Evolutionary conservation across 2,329 filamentous ascomycete species (phyloP), one percentile per base, ranked within the genome.

Genomic region (Dryadomyces quercus-mongolicae): DNA sequence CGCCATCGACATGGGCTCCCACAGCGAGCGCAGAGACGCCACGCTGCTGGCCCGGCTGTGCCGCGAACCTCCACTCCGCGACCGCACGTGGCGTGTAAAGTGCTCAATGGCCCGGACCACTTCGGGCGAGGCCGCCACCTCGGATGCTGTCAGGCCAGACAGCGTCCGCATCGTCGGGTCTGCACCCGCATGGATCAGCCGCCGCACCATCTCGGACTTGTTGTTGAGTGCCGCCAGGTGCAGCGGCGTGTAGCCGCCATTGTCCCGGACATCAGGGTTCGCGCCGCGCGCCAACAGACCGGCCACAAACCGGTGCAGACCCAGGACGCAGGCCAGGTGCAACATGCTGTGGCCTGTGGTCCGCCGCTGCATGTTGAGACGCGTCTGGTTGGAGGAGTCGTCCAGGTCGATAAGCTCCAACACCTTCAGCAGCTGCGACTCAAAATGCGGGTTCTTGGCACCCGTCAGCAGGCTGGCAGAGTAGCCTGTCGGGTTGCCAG

Each of bases 401-500:
- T 89, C 85, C 25, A 89, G 73, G 64, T 92, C 87, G 62, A 91
- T 84, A 47, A 88, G 74, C 60, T 92, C 86, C n/a, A 93, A 72
- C 55, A 86, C 82, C 60, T 80, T 84, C 59, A 93, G 71, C 58
- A 93, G 77, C 58, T 82, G 78, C 13, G 75, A 74, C 64, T 91
- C 86, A 20, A 86, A 72, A 62, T 84, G 78, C 31, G 70, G 66
- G 44, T 67, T 66, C 9, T 68, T 68, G 12, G 53, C 45, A 20
- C 42, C 31, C 5, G 38, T 38, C 9, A 49, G 15, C 8, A 52
- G 36, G 52, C 69, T 68, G 52, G 70, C 72, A 53, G 67, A 73
- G 57, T 68, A 72, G 55, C 69, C 70, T 4, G 51, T 58, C 51
- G 60, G 72, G 57, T 68, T 71, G 6, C 57, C 58, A 18, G 54